Evolutionary conservation across 352 stramenopile genomes (phyloP), one percentile per base, ranked within the genome.

Genomic region (Globisporangium canariense): DNA sequence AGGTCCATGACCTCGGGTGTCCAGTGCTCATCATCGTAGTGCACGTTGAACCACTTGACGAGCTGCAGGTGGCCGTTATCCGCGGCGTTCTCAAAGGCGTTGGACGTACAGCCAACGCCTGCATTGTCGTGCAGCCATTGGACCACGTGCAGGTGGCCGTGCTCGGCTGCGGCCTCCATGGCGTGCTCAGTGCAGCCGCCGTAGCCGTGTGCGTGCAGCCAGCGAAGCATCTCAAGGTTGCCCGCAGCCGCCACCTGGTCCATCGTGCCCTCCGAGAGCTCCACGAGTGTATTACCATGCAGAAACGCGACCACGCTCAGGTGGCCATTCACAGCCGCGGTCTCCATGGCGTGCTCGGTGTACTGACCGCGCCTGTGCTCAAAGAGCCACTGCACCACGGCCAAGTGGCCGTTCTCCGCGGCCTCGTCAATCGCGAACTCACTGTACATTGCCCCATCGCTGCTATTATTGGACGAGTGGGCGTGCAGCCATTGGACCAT

Each of bases 211-310:
- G 18, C 34, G 58, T 76, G 59, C 22, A 77, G 70, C 70, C 68
- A 77, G 30, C 65, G 52, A 7, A 75, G 50, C 67, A 77, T 64
- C 9, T 64, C 68, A 18, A 76, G 51, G 41, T 70, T 49, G 14
- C 68, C 70, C 9, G 45, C 28, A 10, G 54, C 43, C 1, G 67
- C 67, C 18, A 63, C 56, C 25, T 60, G 45, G 45, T 69, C 68
- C 67, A 75, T 73, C 20, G 50, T 47, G 30, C 30, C 25, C 14
- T 62, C 53, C 16, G 22, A 38, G 32, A 61, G 52, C 20, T 47
- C 30, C 0, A 40, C 32, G 0, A 9, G 6, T 6, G 22, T 32
- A 13, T 51, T 9, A 14, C 1, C 14, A 11, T 62, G 51, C 9
- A 66, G n/a, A 13, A 62, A 46, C 43, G 50, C 32, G 30, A 66